A percentile compares a stretch with the other conserved stretches of the same genome.
phyloP scores from a whole-genome alignment of 2,329 filamentous ascomycete genomes.

The Alternaria conjuncta region DNA sequence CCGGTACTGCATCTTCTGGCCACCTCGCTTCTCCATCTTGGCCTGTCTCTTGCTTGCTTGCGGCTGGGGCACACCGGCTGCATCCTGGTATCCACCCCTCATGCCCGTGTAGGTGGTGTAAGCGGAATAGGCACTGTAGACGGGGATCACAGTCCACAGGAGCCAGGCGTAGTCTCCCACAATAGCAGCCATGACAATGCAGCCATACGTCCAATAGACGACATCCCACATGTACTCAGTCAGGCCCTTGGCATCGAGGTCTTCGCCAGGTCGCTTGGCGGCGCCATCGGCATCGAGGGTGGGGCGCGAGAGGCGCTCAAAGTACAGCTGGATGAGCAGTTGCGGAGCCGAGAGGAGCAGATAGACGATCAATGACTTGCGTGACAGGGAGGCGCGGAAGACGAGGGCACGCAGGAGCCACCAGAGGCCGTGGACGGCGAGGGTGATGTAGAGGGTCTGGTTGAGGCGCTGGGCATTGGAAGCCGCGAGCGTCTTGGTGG shows the following conservation, averaged over 20 bases:
- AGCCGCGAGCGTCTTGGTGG: conserved; percentile 69
- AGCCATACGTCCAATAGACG: conserved; percentile 91
- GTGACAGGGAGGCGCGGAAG: conserved; percentile 65
- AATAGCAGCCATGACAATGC: conserved; percentile 72
- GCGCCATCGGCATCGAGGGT: conserved; percentile 66
- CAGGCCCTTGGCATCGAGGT: conserved; percentile 83
- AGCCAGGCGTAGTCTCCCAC: conserved; percentile 83
- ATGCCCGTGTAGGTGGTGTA: conserved; percentile 56
- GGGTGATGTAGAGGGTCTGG: conserved; percentile 79
- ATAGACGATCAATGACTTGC: conserved; percentile 67
- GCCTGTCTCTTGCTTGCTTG: conserved; percentile 56
- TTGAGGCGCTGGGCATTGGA: conserved; percentile 79
- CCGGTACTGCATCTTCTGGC: conserved; percentile 56
- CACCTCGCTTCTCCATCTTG: conserved; percentile 61
- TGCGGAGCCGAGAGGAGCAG: conserved; percentile 74
- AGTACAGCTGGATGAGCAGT: conserved; percentile 80
- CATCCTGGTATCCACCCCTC: conserved; percentile 51
- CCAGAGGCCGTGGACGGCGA: conserved; percentile 75
- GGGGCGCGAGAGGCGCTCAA: conserved; percentile 85
- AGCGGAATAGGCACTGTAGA: conserved; percentile 55
- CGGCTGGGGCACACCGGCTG: conserved; percentile 47
- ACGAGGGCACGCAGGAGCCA: conserved; percentile 71
- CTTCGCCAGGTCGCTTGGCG: conserved; percentile 81
- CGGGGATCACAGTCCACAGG: conserved; percentile 59
- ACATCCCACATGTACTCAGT: conserved; percentile 99